phyloP scores from a whole-genome alignment of 1,139 yeast genomes.

The Magnusiomyces suaveolens region DNA sequence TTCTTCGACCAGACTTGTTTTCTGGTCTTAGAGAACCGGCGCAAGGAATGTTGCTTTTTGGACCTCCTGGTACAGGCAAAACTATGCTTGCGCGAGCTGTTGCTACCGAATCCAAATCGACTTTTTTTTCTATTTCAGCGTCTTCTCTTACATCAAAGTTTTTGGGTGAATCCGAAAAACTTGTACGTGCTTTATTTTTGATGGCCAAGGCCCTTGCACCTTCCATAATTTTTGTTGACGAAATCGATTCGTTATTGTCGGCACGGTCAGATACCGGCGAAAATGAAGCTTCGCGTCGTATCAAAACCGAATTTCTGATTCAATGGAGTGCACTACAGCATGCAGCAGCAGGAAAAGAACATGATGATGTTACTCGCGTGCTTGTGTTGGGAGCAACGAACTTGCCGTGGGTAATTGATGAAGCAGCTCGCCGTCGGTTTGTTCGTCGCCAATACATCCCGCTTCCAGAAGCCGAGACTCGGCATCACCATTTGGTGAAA shows the following conservation, averaged over 20 bases:
- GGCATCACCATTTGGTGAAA: constrained; percentile 62
- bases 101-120: constrained; percentile 91
- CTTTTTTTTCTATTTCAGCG: constrained; percentile 87
- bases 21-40: constrained; percentile 92
- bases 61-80: constrained; percentile 98
- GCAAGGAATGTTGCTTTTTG: constrained; percentile 88
- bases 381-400: constrained; percentile 92
- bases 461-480: constrained; percentile 77
- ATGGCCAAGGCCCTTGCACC: constrained; percentile 85
- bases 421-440: constrained; percentile 93
- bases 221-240: constrained; percentile 90
- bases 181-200: constrained; percentile 79
- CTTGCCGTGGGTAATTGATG: constrained; percentile 96
- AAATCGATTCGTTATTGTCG: constrained; percentile 83
- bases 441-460: constrained; percentile 92
- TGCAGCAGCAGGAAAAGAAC: constrained; percentile 72
- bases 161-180: constrained; percentile 88
- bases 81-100: constrained; percentile 97
- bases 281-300: constrained; percentile 85
- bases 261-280: constrained; percentile 78
- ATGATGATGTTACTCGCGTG: constrained; percentile 61
- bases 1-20: constrained; percentile 84
- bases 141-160: constrained; percentile 81
- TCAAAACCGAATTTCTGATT: constrained; percentile 86
- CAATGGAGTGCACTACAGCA: constrained; percentile 93